A percentile compares a stretch with the other conserved stretches of the same genome.
These are phyloP conservation scores for Colletotrichum sublineola DNA, from an alignment of 2,329 filamentous ascomycete genomes.

Conservation along the genomic window DNA sequence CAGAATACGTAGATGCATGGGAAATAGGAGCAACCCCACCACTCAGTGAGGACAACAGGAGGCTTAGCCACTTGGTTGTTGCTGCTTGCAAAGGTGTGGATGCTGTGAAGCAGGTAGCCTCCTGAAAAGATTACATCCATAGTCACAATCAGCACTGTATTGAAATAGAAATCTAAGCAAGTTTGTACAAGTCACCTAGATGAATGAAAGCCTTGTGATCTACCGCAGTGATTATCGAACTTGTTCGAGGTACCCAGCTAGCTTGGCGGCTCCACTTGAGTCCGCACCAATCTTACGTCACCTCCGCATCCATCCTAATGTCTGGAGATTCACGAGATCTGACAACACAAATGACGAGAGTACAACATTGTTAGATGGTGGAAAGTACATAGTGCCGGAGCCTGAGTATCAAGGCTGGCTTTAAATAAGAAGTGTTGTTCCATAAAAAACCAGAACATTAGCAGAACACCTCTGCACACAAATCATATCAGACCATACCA, in stretches of 20 bases:
- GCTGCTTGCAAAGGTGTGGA: conserved; percentile 25
- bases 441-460: neutral
- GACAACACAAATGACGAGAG: neutral
- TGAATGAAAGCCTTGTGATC: neutral
- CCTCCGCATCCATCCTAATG: neutral
- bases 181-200: neutral
- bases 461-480: neutral
- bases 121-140: neutral
- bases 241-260: neutral
- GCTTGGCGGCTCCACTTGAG: conserved; percentile 8
- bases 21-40: neutral
- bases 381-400: neutral
- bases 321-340: neutral
- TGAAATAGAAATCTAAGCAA: neutral
- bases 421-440: neutral
- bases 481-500: neutral
- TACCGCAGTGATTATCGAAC: neutral
- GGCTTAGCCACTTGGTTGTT: conserved; percentile 18
- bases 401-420: neutral
- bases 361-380: neutral
- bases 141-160: too few species aligned
- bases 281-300: conserved; percentile 1
- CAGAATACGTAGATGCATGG: conserved; percentile 25
- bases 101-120: conserved; percentile 1
- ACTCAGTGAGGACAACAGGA: conserved; percentile 3